Base-by-base conservation (phyloP, 2,329 filamentous ascomycete genomes). In the Remersonia thermophila region DNA sequence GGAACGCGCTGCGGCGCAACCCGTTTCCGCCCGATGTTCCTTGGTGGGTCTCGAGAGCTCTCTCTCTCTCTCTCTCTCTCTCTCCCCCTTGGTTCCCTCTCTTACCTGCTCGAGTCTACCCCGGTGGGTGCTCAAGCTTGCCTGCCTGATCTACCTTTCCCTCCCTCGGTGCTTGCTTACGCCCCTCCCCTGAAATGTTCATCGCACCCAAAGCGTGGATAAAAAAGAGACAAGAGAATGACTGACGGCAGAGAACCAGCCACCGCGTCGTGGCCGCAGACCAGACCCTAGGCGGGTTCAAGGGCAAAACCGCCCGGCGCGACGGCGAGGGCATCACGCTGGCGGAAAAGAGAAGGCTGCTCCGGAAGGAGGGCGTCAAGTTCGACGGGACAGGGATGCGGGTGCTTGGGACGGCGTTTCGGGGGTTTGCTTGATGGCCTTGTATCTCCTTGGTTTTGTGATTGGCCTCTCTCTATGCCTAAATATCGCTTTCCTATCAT, bases 1-100 rank as follows among this genome's bases (percentile, higher is more conserved):
- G 83, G 12, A 84, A 82, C 40, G 83, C 83, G 2, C 65, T 93
- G 51, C 71, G 80, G 13, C 64, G 69, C 8, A 93, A 93, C 53
- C 84, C 84, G 0, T 93, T 89, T 50, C 84, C 85, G 11, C 84
- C 85, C 0, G 69, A 73, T 25, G 80, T 89, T 4, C 85, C 84
- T 1, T 93, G 84, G 39, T 44, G 37, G 3, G 35, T 33, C n/a
- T 12, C 12, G 25, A 8, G 11, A 28, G 20, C 8, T n/a, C n/a
- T 10, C 29, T n/a, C 27, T 3, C 8, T 18, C 14, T 13, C 28
- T 20, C 20, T 26, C 23, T 7, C 20, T n/a, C 7, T 11, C 11
- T 12, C 11, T 11, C 9, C 16, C 6, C 20, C 18, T 2, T 13
- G 27, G 9, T 17, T 26, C 27, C 11, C 13, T 33, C n/a, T 12